phyloP scores from a whole-genome alignment of 1,139 yeast species.

The Suhomyces yuchorum region DNA sequence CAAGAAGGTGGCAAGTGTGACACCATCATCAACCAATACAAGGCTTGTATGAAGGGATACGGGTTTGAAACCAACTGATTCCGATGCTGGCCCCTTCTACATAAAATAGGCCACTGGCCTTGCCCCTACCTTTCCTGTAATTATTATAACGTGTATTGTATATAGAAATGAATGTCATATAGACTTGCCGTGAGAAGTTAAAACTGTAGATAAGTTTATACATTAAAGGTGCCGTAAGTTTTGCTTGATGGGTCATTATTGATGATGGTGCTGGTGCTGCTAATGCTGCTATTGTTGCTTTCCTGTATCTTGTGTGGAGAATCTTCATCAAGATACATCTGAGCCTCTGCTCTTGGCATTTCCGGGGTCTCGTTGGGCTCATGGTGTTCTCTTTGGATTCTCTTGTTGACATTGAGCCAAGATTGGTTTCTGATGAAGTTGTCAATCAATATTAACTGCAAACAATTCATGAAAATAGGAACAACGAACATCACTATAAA shows the following conservation, averaged over 20 bases:
- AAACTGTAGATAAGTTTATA: neutral
- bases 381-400: slow-evolving; percentile 19
- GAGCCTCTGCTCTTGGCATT: slow-evolving; percentile 14
- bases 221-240: slow-evolving; percentile 8
- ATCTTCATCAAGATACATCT: slow-evolving; percentile 11
- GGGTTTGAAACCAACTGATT: slow-evolving; percentile 58
- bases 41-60: slow-evolving; percentile 86
- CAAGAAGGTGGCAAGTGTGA: slow-evolving; percentile 85
- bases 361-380: slow-evolving; percentile 20
- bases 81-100: neutral
- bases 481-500: slow-evolving; percentile 83
- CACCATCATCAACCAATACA: slow-evolving; percentile 68
- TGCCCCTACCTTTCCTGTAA: neutral
- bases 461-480: slow-evolving; percentile 77
- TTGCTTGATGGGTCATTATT: slow-evolving; percentile 6
- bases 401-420: slow-evolving; percentile 28
- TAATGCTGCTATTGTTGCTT: neutral
- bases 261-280: slow-evolving; percentile 3
- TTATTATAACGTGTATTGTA: slow-evolving; percentile 2
- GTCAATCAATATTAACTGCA: slow-evolving; percentile 86
- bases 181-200: slow-evolving; percentile 4
- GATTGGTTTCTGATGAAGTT: slow-evolving; percentile 69
- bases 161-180: slow-evolving; percentile 7
- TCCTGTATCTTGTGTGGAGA: neutral
- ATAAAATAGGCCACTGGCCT: neutral